A percentile compares a stretch with the other conserved stretches of the same genome.
Conservation (phyloP, 2,329 filamentous ascomycete genomes). For the Colletotrichum cuscutae region DNA sequence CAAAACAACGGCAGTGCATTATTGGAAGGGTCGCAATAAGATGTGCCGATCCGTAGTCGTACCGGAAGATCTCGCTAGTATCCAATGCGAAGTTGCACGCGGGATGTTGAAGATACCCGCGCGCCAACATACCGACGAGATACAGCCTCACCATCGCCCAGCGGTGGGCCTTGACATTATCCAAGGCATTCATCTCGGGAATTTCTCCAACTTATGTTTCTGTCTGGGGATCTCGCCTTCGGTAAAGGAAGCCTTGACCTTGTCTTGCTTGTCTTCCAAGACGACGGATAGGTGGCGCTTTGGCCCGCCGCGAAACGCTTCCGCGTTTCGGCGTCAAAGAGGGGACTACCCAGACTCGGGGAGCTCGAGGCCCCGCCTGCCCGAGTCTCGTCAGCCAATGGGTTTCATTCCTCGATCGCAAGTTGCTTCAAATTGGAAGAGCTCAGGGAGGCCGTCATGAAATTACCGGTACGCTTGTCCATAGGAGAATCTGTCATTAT, state of each 20-base stretch:
- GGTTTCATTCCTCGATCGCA: not conserved
- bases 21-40: not conserved
- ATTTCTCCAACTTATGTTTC: conserved; percentile 12
- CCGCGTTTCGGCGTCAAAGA: conserved; percentile 24
- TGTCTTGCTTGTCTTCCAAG: not conserved
- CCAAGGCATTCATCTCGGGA: conserved; percentile 20
- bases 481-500: not conserved
- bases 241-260: conserved; percentile 3
- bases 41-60: not conserved
- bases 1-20: not conserved
- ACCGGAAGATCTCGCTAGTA: not conserved
- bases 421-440: not conserved
- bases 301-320: conserved; percentile 30
- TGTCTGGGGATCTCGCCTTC: not conserved
- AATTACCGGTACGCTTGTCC: not conserved
- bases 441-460: not conserved
- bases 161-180: not conserved
- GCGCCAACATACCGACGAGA: not conserved
- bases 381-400: not conserved
- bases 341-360: conserved; percentile 19
- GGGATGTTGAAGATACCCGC: not conserved
- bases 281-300: conserved; percentile 24
- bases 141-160: not conserved
- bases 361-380: not conserved
- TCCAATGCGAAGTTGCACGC: not conserved